Evolutionary conservation across 1,284 basidiomycete species (phyloP).

Genomic region (Leccinum colubrinum): DNA sequence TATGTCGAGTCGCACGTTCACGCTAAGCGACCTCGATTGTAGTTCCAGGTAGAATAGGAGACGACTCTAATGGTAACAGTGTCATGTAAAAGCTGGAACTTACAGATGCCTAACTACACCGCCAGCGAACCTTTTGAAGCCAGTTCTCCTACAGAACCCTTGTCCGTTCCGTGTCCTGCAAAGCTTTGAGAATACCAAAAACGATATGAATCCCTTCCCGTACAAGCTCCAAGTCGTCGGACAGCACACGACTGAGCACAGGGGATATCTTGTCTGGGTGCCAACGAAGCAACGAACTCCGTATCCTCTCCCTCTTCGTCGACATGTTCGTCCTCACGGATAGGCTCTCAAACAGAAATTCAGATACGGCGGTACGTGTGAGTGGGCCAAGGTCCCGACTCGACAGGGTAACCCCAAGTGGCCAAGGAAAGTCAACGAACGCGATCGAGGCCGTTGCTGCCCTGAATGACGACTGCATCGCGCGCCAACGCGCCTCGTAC

Average conservation of each 20-base stretch:
- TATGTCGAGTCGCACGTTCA: too few species aligned
- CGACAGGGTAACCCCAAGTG: conserved; percentile 35
- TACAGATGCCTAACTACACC: not conserved
- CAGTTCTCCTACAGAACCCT: conserved; percentile 3
- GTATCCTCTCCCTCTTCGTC: conserved; percentile 51
- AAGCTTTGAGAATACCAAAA: conserved; percentile 27
- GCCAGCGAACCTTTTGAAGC: conserved; percentile 4
- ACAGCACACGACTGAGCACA: conserved; percentile 48
- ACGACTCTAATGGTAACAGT: not conserved
- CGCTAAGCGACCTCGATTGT: not conserved
- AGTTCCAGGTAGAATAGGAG: not conserved
- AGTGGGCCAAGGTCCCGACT: conserved; percentile 36
- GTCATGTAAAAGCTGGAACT: not conserved
- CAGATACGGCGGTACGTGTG: conserved; percentile 41
- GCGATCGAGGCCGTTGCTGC: conserved; percentile 8
- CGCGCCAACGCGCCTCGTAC: conserved; percentile 50
- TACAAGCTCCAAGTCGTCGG: conserved; percentile 50
- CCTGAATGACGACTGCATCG: conserved; percentile 27
- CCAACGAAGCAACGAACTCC: conserved; percentile 63
- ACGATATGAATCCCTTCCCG: conserved; percentile 37
- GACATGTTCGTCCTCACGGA: conserved; percentile 39
- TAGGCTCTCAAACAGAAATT: conserved; percentile 55
- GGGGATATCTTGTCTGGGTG: conserved; percentile 70
- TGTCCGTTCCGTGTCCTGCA: conserved; percentile 30
- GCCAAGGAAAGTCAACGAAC: conserved; percentile 63